These are phyloP conservation scores for Eucalyptus shirleyi DNA, from an alignment of 345 rosid genomes.

Conservation along the genomic window DNA sequence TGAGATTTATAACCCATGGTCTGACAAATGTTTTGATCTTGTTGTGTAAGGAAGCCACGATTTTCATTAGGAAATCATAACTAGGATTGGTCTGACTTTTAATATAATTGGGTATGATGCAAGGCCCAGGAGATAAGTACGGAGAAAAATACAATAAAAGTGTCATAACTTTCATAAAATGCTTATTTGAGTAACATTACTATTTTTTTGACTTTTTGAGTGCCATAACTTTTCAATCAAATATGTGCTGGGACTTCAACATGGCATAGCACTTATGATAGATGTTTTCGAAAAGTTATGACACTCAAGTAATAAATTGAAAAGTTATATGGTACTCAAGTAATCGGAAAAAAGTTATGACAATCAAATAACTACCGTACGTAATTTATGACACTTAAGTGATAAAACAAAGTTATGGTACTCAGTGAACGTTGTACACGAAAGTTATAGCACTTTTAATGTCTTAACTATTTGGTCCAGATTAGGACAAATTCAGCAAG, in stretches of 20 bases:
- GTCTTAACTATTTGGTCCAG: not conserved
- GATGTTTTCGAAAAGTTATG: no score
- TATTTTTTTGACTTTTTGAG: rapidly evolving
- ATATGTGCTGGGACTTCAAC: rapidly evolving
- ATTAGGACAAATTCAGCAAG: not conserved
- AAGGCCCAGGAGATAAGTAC: not conserved
- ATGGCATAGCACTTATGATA: rapidly evolving
- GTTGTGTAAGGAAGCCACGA: not conserved
- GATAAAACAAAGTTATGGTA: no score
- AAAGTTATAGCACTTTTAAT: no score
- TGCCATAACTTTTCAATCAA: not conserved
- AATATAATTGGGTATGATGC: not conserved
- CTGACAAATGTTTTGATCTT: not conserved
- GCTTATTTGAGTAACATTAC: not conserved
- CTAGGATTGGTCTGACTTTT: not conserved
- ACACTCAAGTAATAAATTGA: rapidly evolving
- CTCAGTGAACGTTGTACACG: no score
- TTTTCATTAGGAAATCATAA: not conserved
- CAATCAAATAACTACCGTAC: not conserved
- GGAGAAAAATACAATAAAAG: rapidly evolving
- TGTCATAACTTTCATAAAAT: not conserved
- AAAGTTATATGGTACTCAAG: no score
- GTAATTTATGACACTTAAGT: no score
- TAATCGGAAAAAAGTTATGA: no score
- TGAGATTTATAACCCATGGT: not conserved